A percentile compares a stretch with the other conserved stretches of the same genome.
Conservation (phyloP, 306 rosid genomes). For the Vigna mungo region DNA sequence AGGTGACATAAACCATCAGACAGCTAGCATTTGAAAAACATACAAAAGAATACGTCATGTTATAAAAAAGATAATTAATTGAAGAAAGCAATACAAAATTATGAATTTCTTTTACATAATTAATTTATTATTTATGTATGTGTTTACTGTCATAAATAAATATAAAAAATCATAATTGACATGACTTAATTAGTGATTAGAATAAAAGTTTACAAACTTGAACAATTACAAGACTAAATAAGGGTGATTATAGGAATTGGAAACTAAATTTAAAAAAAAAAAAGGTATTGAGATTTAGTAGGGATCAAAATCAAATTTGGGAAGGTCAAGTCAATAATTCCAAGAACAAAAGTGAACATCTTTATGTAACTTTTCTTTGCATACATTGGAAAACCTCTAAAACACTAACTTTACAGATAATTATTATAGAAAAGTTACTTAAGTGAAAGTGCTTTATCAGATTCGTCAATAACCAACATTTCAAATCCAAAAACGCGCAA, state of each 20-base stretch:
- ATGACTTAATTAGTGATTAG: neutral
- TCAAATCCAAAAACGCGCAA: constrained; percentile 22
- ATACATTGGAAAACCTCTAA: neutral
- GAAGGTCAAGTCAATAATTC: constrained; percentile 7
- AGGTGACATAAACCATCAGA: neutral
- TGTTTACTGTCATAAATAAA: neutral
- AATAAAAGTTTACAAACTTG: neutral
- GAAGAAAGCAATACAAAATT: neutral
- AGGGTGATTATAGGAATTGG: no score
- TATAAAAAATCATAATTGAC: neutral
- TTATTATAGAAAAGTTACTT: neutral
- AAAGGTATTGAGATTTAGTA: neutral
- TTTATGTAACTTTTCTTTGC: neutral
- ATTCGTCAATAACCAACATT: constrained; percentile 2
- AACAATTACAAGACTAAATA: neutral
- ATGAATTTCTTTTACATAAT: neutral
- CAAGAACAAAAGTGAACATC: neutral
- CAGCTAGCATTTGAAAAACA: constrained; percentile 24
- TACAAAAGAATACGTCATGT: constrained; percentile 4
- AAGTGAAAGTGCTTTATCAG: neutral
- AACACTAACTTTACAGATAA: neutral
- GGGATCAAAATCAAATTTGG: neutral
- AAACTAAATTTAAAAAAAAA: neutral
- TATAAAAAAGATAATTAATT: neutral
- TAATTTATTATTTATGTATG: neutral